Evolutionary conservation across 768 basidiomycete species (phyloP).

Genomic region (Xerocomus potaroensis): DNA sequence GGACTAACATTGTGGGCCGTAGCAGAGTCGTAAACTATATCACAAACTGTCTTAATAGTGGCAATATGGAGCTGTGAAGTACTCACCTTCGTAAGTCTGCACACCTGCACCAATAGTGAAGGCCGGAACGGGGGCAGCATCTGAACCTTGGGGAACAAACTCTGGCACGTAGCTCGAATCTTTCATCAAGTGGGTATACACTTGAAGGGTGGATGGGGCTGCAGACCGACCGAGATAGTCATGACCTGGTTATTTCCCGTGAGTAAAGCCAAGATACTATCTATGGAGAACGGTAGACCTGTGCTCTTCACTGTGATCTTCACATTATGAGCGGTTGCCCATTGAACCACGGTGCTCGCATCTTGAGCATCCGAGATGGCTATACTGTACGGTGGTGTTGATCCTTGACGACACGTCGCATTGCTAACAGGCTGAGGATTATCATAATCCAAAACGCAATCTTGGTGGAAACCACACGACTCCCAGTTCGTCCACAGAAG

Average conservation of each 20-base stretch:
- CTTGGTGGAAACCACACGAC: constrained; percentile 14
- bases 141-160: constrained; percentile 19
- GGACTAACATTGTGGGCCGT: constrained; percentile 12
- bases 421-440: constrained; percentile 14
- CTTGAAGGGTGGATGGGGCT: constrained; percentile 23
- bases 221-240: constrained; percentile 22
- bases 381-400: constrained; percentile 19
- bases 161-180: constrained; percentile 11
- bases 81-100: constrained; percentile 12
- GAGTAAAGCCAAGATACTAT: neutral
- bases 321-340: constrained; percentile 17
- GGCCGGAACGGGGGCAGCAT: constrained; percentile 12
- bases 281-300: no score
- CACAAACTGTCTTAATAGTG: neutral
- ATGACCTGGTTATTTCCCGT: constrained; percentile 12
- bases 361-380: constrained; percentile 16
- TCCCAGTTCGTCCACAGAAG: constrained; percentile 25
- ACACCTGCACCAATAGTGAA: constrained; percentile 19
- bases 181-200: constrained; percentile 16
- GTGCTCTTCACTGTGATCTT: constrained; percentile 24
- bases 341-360: constrained; percentile 17
- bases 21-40: constrained; percentile 17
- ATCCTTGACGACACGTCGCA: constrained; percentile 15
- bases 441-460: constrained; percentile 16
- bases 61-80: neutral